A percentile compares a stretch with the other conserved stretches of the same genome.
These are phyloP conservation scores for Talaromyces adpressus DNA, from an alignment of 495 filamentous ascomycete species.

Conservation along the genomic window DNA sequence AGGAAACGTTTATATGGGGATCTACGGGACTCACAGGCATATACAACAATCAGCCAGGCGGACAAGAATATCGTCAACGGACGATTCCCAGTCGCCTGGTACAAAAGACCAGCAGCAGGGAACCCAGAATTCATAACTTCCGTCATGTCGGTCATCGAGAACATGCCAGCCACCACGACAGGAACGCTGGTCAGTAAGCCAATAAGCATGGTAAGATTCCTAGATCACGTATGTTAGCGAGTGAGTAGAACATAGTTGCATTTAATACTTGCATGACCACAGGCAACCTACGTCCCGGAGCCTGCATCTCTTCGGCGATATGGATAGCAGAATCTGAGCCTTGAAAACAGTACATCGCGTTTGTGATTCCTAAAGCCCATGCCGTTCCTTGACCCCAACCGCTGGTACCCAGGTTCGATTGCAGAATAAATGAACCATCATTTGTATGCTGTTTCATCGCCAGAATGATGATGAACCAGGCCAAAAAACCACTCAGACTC, in stretches of 20 bases:
- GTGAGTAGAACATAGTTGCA: background rate
- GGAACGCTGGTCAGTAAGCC: slow-evolving; percentile 27
- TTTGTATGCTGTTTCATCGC: slow-evolving; percentile 15
- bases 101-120: slow-evolving; percentile 20
- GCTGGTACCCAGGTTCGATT: slow-evolving; percentile 16
- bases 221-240: background rate
- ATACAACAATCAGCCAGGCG: slow-evolving; percentile 22
- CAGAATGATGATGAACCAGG: slow-evolving; percentile 17
- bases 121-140: slow-evolving; percentile 16
- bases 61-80: slow-evolving; percentile 18
- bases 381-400: slow-evolving; percentile 28
- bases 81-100: slow-evolving; percentile 22
- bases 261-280: slow-evolving; percentile 15
- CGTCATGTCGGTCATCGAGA: slow-evolving; percentile 23
- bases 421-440: slow-evolving; percentile 12
- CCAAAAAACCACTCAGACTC: slow-evolving; percentile 15
- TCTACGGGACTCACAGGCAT: slow-evolving; percentile 8
- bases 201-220: slow-evolving; percentile 26
- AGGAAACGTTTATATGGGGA: background rate
- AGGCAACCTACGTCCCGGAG: slow-evolving; percentile 24
- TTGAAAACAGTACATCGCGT: slow-evolving; percentile 25
- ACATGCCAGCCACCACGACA: slow-evolving; percentile 26
- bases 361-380: slow-evolving; percentile 29
- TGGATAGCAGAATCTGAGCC: slow-evolving; percentile 21
- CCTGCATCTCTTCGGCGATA: slow-evolving; percentile 24